A percentile compares a stretch with the other conserved stretches of the same genome.
Evolutionary conservation across 345 rosid species (phyloP).

Genomic region (Citrus cavaleriei): DNA sequence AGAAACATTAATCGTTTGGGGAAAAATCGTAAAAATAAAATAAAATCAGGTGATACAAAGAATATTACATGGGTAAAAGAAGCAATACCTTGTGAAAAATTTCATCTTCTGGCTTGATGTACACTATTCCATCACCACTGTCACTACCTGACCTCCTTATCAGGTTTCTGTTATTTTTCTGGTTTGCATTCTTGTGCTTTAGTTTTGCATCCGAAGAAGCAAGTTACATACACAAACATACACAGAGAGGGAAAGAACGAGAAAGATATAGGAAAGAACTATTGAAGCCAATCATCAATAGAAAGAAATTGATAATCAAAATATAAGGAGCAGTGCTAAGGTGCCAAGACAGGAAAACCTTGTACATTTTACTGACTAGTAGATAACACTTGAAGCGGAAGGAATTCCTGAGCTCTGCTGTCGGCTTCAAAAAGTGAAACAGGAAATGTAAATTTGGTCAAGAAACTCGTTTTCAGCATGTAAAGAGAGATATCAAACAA

Average conservation of each 20-base stretch:
- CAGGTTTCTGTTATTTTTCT: conserved; percentile 18
- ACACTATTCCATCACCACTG: conserved; percentile 49
- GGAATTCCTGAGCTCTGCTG: conserved; percentile 58
- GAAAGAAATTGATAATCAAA: conserved; percentile 7
- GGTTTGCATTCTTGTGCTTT: neutral
- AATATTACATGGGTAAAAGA: neutral
- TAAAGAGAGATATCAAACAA: conserved; percentile 6
- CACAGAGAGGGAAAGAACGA: neutral
- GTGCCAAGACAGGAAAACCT: conserved; percentile 37
- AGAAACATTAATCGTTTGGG: too few species aligned
- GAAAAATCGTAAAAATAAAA: neutral
- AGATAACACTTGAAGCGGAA: conserved; percentile 65
- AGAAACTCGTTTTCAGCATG: neutral
- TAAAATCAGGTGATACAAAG: neutral
- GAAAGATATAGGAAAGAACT: neutral
- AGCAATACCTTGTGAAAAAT: conserved; percentile 64
- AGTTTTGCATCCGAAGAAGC: neutral
- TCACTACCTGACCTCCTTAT: conserved; percentile 35
- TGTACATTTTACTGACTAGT: conserved; percentile 66
- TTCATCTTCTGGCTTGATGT: conserved; percentile 83
- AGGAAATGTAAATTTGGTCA: conserved; percentile 1
- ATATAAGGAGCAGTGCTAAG: neutral
- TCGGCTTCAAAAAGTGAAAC: conserved; percentile 49
- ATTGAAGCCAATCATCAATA: neutral
- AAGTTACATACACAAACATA: neutral